Evolutionary conservation across 1,284 basidiomycete genomes (phyloP), one percentile per base, ranked within the genome.

Genomic region (Cutaneotrichosporon daszewskae): DNA sequence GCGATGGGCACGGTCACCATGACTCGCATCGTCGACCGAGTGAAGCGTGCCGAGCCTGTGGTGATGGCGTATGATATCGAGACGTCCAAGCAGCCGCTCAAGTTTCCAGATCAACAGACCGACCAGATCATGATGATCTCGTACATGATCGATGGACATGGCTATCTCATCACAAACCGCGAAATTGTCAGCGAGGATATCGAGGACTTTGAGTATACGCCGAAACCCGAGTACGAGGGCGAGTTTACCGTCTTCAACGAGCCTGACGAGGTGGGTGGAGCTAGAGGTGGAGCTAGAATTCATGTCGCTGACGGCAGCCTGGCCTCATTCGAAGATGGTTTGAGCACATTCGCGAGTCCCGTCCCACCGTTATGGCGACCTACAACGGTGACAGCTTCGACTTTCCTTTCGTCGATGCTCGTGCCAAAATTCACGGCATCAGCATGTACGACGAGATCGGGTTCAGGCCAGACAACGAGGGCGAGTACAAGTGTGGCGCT

Each of bases 91-190:
- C 87, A 90, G 36, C 95, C 95, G 12, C 82, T 98, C 64, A 98
- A 98, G 71, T 98, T 98, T 66, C 95, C 95, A 1, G 95, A 98
- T 74, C 86, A 90, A 57, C 82, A 84, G 11, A 84, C 87, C 17
- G 95, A 98, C 74, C 91, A 95, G 66, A 89, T 99, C 60, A 98
- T 99, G 94, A 99, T 99, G 95, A 98, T 99, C 56, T 98, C 95
- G 32, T 68, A 68, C 52, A 67, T 69, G 66, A 68, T 70, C 32
- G 66, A 68, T 34, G 64, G 60, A 1, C 88, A 97, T 67, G 95
- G 95, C 0, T 99, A 86, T 63, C 79, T 99, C 51, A 97, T 99
- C 69, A 97, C 91, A 17, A 98, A 98, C 62, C 80, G 95, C 36
- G 94, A 98, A 57, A 96, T 98, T 42, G 90, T 98, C 48, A 84